These are phyloP conservation scores for Paraconiothyrium brasiliense DNA, from an alignment of 2,329 filamentous ascomycete species.

Conservation along the genomic window DNA sequence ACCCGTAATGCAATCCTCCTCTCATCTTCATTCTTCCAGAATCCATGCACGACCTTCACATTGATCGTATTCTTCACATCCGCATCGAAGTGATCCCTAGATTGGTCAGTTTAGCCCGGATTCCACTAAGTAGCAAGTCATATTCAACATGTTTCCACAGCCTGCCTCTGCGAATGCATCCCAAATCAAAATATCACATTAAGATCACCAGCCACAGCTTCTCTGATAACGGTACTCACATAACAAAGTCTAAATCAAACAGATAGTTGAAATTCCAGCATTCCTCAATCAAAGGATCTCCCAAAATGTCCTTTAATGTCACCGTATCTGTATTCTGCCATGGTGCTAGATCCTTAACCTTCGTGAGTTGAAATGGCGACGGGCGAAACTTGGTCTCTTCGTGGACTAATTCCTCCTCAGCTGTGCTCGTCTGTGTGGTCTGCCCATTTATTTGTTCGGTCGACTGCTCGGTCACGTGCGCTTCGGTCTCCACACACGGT, in stretches of 20 bases:
- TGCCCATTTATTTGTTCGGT: slow-evolving; percentile 20
- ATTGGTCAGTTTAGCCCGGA: slow-evolving; percentile 14
- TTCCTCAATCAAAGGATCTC: slow-evolving; percentile 76
- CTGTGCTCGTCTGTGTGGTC: slow-evolving; percentile 1
- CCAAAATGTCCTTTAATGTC: slow-evolving; percentile 72
- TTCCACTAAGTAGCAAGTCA: background rate
- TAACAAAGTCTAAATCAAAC: slow-evolving; percentile 70
- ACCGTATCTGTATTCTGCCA: slow-evolving; percentile 72
- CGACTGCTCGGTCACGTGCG: slow-evolving; percentile 28
- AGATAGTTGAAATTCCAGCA: slow-evolving; percentile 77
- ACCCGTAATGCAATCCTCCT: slow-evolving; percentile 68
- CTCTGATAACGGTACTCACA: slow-evolving; percentile 48
- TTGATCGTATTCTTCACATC: slow-evolving; percentile 63
- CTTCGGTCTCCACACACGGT: slow-evolving; percentile 7
- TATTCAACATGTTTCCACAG: background rate
- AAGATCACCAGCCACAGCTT: background rate
- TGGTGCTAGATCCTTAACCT: slow-evolving; percentile 70
- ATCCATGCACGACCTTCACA: slow-evolving; percentile 70
- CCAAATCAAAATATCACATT: background rate
- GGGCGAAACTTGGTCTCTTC: slow-evolving; percentile 40
- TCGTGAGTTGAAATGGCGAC: slow-evolving; percentile 78
- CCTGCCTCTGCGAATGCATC: too few relatives aligned
- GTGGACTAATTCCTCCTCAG: background rate
- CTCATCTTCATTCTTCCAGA: slow-evolving; percentile 73
- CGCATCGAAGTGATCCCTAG: slow-evolving; percentile 61